phyloP scores from a whole-genome alignment of 106 monocot genomes.

The Apostasia ramifera region DNA sequence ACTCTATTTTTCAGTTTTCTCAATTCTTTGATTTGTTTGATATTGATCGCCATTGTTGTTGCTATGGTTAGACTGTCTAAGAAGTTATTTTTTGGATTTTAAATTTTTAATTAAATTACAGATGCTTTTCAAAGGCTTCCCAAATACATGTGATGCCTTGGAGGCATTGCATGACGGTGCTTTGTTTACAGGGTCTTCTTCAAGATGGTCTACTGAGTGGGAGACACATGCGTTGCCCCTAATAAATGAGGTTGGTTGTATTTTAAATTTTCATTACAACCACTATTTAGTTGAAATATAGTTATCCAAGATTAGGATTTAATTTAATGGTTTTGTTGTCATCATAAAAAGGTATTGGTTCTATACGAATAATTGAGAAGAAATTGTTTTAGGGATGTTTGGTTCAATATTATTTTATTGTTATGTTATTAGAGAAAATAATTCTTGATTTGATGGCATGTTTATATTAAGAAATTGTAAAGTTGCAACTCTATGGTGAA shows the following conservation, averaged over 20 bases:
- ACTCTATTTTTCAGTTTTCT: too few species aligned
- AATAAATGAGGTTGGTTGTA: constrained; percentile 41
- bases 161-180: constrained; percentile 55
- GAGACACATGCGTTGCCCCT: constrained; percentile 62
- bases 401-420: not conserved
- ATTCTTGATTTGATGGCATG: too few species aligned
- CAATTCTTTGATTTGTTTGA: too few species aligned
- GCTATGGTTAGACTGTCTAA: too few species aligned
- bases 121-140: constrained; percentile 92
- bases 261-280: not conserved
- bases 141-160: constrained; percentile 51
- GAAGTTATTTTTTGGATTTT: too few species aligned
- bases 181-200: constrained; percentile 32
- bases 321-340: not conserved
- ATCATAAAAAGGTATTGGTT: not conserved
- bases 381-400: not conserved
- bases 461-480: too few species aligned
- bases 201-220: constrained; percentile 78
- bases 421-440: too few species aligned
- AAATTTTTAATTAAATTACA: constrained; percentile 18
- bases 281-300: not conserved
- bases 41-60: too few species aligned
- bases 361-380: not conserved
- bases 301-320: too few species aligned
- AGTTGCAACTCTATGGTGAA: too few species aligned